Percentiles rank a stretch among this genome's conserved stretches.
Conservation (phyloP, 1,139 yeast species). For the Candida tropicalis region DNA sequence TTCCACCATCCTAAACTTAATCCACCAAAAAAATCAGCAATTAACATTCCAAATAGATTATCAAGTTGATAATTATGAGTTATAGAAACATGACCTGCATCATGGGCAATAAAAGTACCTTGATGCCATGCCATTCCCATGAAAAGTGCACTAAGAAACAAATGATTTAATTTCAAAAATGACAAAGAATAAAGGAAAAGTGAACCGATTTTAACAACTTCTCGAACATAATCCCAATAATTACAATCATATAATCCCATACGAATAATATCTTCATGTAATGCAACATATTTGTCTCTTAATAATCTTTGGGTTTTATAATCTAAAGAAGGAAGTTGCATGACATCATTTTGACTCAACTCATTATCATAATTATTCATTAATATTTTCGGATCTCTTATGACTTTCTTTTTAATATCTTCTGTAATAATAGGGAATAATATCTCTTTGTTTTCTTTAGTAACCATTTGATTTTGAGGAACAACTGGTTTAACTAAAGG, state of each 20-base stretch:
- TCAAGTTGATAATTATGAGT: conserved; percentile 83
- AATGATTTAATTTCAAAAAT: conserved; percentile 49
- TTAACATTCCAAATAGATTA: conserved; percentile 67
- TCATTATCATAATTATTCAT: conserved; percentile 60
- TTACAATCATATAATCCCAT: conserved; percentile 72
- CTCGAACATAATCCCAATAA: conserved; percentile 69
- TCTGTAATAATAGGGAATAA: conserved; percentile 34
- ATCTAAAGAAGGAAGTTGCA: conserved; percentile 64
- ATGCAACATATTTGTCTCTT: conserved; percentile 57
- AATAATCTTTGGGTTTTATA: conserved; percentile 62
- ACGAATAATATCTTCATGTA: conserved; percentile 58
- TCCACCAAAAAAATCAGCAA: conserved; percentile 87
- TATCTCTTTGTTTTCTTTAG: conserved; percentile 35
- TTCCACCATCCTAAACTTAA: conserved; percentile 95
- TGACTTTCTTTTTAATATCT: conserved; percentile 16
- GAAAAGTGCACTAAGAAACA: conserved; percentile 59
- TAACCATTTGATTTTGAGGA: conserved; percentile 49
- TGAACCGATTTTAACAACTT: conserved; percentile 59
- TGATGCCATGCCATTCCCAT: conserved; percentile 91
- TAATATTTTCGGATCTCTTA: conserved; percentile 58
- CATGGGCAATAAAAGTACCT: conserved; percentile 84
- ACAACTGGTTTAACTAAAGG: conserved; percentile 49
- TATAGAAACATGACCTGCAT: conserved; percentile 84
- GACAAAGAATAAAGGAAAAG: conserved; percentile 54
- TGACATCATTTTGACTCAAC: conserved; percentile 56